Percentiles rank a stretch among this genome's conserved stretches.
Evolutionary conservation across 169 alveolate genomes (phyloP).

Genomic region (Plasmodium adleri): DNA sequence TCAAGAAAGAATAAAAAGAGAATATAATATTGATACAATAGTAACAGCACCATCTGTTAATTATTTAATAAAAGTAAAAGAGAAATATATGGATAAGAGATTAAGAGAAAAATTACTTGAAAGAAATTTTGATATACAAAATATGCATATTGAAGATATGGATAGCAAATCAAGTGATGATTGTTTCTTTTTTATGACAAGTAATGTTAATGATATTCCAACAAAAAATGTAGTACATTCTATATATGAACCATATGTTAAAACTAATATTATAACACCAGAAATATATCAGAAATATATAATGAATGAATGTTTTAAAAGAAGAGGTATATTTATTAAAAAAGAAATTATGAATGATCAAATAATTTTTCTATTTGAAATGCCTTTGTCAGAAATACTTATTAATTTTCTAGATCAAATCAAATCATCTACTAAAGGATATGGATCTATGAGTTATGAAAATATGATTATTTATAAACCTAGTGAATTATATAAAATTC

Average conservation of each 20-base stretch:
- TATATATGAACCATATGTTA: slow-evolving; percentile 74
- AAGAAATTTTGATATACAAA: slow-evolving; percentile 21
- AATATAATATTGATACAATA: slow-evolving; percentile 88
- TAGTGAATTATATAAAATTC: slow-evolving; percentile 87
- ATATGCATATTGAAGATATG: slow-evolving; percentile 10
- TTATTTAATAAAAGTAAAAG: slow-evolving; percentile 78
- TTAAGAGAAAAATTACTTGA: slow-evolving; percentile 50
- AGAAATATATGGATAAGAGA: slow-evolving; percentile 75
- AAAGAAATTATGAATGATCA: slow-evolving; percentile 75
- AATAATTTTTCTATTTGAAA: slow-evolving; percentile 84
- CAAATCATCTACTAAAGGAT: slow-evolving; percentile 92
- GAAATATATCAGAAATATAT: slow-evolving; percentile 54
- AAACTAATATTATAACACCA: slow-evolving; percentile 68
- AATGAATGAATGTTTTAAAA: slow-evolving; percentile 64
- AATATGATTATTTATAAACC: slow-evolving; percentile 81
- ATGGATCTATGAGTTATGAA: slow-evolving; percentile 91
- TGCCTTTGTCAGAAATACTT: slow-evolving; percentile 94
- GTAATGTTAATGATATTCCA: slow-evolving; percentile 74
- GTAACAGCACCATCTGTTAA: slow-evolving; percentile 93
- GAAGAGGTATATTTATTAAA: slow-evolving; percentile 81
- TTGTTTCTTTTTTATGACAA: slow-evolving; percentile 50
- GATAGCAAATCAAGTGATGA: background rate
- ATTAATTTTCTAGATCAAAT: slow-evolving; percentile 93
- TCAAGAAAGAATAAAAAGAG: slow-evolving; percentile 93
- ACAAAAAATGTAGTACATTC: slow-evolving; percentile 29